Evolutionary conservation across 495 filamentous ascomycete genomes (phyloP).

Genomic region (Penicillium lividum): DNA sequence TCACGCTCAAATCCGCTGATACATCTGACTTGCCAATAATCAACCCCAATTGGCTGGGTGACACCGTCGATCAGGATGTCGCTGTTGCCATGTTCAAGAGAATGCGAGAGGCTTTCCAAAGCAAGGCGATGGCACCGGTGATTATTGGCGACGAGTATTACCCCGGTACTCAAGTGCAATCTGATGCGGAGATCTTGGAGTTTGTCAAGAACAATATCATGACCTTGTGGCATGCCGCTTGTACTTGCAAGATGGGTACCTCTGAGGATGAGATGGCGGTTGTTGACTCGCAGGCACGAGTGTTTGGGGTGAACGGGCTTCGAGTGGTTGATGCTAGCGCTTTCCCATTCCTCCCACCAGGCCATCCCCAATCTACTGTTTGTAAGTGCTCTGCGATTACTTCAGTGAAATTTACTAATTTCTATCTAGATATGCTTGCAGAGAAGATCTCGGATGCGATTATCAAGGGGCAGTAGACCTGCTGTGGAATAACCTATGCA

Average conservation of each 20-base stretch:
- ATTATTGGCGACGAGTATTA: constrained; percentile 47
- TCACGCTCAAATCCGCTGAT: constrained; percentile 49
- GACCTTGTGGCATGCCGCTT: constrained; percentile 52
- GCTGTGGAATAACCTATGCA: neutral
- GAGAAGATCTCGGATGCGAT: constrained; percentile 57
- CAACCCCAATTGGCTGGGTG: constrained; percentile 53
- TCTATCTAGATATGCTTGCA: constrained; percentile 43
- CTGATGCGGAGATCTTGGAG: constrained; percentile 53
- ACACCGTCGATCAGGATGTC: constrained; percentile 52
- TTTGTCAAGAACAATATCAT: constrained; percentile 39
- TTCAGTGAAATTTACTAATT: constrained; percentile 1
- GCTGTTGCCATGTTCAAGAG: constrained; percentile 57
- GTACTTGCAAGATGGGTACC: constrained; percentile 58
- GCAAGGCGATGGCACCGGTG: constrained; percentile 41
- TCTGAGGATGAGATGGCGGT: constrained; percentile 53
- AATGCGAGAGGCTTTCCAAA: constrained; percentile 43
- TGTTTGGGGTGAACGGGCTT: constrained; percentile 52
- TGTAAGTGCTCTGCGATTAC: constrained; percentile 27
- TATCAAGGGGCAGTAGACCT: constrained; percentile 3
- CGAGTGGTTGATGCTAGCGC: constrained; percentile 59
- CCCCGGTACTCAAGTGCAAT: constrained; percentile 48
- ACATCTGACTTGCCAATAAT: constrained; percentile 52
- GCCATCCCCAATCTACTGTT: constrained; percentile 52
- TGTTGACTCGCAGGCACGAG: constrained; percentile 52
- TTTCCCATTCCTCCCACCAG: constrained; percentile 55